These are phyloP conservation scores for Quercus tomentella DNA, from an alignment of 331 rosid genomes.

Conservation along the genomic window DNA sequence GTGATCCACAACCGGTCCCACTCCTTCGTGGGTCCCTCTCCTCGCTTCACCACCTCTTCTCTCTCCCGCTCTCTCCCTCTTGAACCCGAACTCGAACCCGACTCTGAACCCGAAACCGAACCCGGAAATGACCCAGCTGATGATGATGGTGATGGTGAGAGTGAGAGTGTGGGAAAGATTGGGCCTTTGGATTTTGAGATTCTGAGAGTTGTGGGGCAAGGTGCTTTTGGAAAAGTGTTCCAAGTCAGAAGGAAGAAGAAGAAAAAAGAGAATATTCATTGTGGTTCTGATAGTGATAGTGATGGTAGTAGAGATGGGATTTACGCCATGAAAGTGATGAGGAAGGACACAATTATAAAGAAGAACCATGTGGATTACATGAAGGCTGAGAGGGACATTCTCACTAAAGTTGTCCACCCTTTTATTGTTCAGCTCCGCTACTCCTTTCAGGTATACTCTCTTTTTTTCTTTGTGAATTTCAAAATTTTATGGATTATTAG, in stretches of 20 bases:
- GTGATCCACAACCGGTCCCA: conserved; percentile 81
- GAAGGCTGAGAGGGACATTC: conserved; percentile 95
- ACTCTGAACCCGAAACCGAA: conserved; percentile 17
- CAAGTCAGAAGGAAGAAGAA: conserved; percentile 51
- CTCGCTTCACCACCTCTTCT: conserved; percentile 28
- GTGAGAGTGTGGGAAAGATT: conserved; percentile 27
- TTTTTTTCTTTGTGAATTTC: too few relatives aligned
- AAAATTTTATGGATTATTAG: too few relatives aligned
- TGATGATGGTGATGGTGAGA: background rate
- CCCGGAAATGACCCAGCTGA: background rate
- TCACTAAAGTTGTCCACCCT: conserved; percentile 85
- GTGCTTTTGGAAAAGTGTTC: conserved; percentile 92
- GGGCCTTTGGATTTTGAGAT: conserved; percentile 81
- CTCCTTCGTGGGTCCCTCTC: conserved; percentile 96
- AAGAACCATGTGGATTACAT: conserved; percentile 92
- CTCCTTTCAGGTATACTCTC: conserved; percentile 66
- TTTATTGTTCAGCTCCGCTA: conserved; percentile 87
- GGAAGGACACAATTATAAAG: conserved; percentile 79
- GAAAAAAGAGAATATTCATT: background rate
- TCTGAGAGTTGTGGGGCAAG: conserved; percentile 74
- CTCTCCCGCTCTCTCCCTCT: conserved; percentile 41
- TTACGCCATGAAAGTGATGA: conserved; percentile 95
- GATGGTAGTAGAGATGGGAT: conserved; percentile 43
- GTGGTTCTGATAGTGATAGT: background rate
- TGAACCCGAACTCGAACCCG: conserved; percentile 42